Conservation (phyloP, 139 green algal genomes). For the Coelastrella sp. region DNA sequence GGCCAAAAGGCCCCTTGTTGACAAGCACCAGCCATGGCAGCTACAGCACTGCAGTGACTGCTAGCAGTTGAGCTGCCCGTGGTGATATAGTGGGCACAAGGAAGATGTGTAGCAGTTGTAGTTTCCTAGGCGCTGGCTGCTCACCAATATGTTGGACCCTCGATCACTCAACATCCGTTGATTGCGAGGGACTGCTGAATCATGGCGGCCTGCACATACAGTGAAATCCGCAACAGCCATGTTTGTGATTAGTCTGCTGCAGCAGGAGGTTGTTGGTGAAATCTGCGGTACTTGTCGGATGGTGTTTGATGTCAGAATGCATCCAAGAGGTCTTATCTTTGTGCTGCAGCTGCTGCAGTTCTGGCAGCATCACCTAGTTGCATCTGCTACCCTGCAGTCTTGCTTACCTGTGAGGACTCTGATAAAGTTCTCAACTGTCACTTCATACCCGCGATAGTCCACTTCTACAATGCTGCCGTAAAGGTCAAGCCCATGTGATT, state of each 20-base stretch:
- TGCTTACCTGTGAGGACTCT: conserved; percentile 83
- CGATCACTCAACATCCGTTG: conserved; percentile 84
- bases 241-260: too few relatives aligned
- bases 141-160: conserved; percentile 87
- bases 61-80: too few relatives aligned
- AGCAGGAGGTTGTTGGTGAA: too few relatives aligned
- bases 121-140: not conserved
- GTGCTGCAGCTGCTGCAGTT: not conserved
- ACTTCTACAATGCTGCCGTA: conserved; percentile 89
- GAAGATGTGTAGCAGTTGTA: too few relatives aligned
- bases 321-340: not conserved
- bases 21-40: too few relatives aligned
- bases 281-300: too few relatives aligned
- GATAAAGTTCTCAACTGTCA: conserved; percentile 90
- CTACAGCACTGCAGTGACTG: too few relatives aligned
- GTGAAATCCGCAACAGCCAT: too few relatives aligned
- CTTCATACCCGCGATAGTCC: conserved; percentile 94
- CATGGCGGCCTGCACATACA: conserved; percentile 66
- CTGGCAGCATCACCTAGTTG: not conserved
- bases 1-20: too few relatives aligned
- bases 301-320: not conserved
- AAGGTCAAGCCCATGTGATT: conserved; percentile 77
- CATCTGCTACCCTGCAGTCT: not conserved
- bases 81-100: too few relatives aligned
- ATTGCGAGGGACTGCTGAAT: conserved; percentile 68